These are phyloP conservation scores for Scolecobasidium constrictum DNA, from an alignment of 2,329 filamentous ascomycete genomes.

Conservation along the genomic window DNA sequence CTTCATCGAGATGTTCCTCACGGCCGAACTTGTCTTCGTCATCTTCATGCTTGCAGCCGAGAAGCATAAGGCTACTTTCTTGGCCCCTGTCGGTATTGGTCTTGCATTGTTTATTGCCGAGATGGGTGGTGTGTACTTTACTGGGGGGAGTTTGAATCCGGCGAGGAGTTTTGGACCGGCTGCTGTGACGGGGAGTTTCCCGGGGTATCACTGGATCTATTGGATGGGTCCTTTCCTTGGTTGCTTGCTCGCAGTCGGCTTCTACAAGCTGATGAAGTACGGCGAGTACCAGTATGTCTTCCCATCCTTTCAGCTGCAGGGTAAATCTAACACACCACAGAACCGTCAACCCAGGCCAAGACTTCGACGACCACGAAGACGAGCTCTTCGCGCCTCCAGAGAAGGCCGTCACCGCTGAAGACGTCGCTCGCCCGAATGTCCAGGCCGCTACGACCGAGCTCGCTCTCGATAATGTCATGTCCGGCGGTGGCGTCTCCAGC, in stretches of 20 bases:
- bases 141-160: conserved; percentile 9
- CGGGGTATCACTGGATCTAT: conserved; percentile 8
- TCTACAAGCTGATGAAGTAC: conserved; percentile 11
- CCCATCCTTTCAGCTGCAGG: not conserved
- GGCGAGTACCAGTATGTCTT: conserved; percentile 8
- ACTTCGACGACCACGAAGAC: conserved; percentile 10
- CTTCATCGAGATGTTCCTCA: conserved; percentile 40
- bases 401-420: conserved; percentile 3
- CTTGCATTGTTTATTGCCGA: conserved; percentile 12
- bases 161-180: conserved; percentile 10
- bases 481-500: too few relatives aligned
- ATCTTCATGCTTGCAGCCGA: conserved; percentile 28
- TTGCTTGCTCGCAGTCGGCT: conserved; percentile 7
- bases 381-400: conserved; percentile 7
- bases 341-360: conserved; percentile 10
- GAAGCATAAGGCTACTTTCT: conserved; percentile 31
- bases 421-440: conserved; percentile 9
- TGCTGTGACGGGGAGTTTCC: conserved; percentile 5
- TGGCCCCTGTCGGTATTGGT: conserved; percentile 25
- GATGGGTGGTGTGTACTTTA: conserved; percentile 9
- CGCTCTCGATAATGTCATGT: not conserved
- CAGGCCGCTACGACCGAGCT: conserved; percentile 4
- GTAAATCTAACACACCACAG: not conserved
- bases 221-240: conserved; percentile 10
- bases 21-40: conserved; percentile 27